These are phyloP conservation scores for Microsporum audouinii DNA, from an alignment of 2,329 filamentous ascomycete species.

Conservation along the genomic window DNA sequence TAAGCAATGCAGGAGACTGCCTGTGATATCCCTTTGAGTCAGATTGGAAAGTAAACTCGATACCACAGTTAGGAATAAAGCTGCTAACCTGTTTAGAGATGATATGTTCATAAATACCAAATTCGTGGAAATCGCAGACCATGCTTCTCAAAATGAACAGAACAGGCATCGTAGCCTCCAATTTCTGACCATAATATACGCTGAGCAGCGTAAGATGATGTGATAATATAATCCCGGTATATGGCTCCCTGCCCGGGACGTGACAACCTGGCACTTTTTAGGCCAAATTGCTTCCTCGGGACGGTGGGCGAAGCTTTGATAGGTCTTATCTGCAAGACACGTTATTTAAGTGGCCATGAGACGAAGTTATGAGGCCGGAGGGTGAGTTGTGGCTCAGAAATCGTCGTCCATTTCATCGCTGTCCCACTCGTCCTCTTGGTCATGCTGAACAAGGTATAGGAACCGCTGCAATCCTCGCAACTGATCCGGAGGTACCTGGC, in stretches of 20 bases:
- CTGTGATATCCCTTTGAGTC: neutral
- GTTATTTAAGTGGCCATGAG: neutral
- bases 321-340: neutral
- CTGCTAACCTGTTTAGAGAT: neutral
- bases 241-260: neutral
- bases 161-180: neutral
- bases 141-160: neutral
- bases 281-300: neutral
- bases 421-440: conserved; percentile 49
- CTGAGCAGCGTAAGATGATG: neutral
- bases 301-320: neutral
- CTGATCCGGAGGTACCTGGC: neutral
- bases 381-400: conserved; percentile 6
- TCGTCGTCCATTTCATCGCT: conserved; percentile 44
- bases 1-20: neutral
- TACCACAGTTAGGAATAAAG: neutral
- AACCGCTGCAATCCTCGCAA: conserved; percentile 39
- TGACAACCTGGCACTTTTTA: neutral
- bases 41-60: neutral
- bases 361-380: neutral
- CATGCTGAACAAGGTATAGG: conserved; percentile 40
- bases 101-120: neutral
- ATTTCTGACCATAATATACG: neutral
- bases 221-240: neutral
- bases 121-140: neutral